Evolutionary conservation across 2,329 filamentous ascomycete genomes (phyloP).

Genomic region (Pseudopyrenochaeta lycopersici): DNA sequence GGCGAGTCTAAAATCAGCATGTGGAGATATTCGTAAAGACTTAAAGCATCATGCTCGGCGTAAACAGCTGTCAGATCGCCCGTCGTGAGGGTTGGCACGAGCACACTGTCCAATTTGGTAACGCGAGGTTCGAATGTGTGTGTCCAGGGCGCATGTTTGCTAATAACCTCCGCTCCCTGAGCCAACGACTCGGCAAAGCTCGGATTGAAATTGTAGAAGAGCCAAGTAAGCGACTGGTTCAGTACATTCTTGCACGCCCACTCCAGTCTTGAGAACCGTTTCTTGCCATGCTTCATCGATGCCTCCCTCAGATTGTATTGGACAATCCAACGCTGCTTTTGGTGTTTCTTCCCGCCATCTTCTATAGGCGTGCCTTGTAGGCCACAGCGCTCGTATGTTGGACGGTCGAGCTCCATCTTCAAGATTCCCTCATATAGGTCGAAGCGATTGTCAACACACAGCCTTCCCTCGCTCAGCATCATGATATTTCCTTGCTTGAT

Average conservation of each 20-base stretch:
- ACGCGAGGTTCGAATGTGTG: constrained; percentile 32
- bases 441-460: constrained; percentile 76
- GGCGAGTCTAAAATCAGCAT: constrained; percentile 72
- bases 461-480: constrained; percentile 83
- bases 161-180: constrained; percentile 35
- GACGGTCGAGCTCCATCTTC: constrained; percentile 79
- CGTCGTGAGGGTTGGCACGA: constrained; percentile 38
- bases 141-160: constrained; percentile 44
- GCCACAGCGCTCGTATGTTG: constrained; percentile 83
- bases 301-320: constrained; percentile 77
- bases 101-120: constrained; percentile 27
- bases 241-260: constrained; percentile 84
- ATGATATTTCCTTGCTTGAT: constrained; percentile 82
- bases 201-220: constrained; percentile 72
- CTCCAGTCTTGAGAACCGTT: constrained; percentile 78
- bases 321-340: constrained; percentile 80
- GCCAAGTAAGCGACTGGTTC: constrained; percentile 73
- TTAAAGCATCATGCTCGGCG: constrained; percentile 70
- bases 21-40: constrained; percentile 78
- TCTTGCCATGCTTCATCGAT: constrained; percentile 84
- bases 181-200: constrained; percentile 29
- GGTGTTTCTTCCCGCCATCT: constrained; percentile 67
- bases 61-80: constrained; percentile 47
- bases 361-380: constrained; percentile 75
- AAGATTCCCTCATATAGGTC: constrained; percentile 74